Evolutionary conservation across 495 filamentous ascomycete genomes (phyloP).

Genomic region (Talaromyces nanjingensis): DNA sequence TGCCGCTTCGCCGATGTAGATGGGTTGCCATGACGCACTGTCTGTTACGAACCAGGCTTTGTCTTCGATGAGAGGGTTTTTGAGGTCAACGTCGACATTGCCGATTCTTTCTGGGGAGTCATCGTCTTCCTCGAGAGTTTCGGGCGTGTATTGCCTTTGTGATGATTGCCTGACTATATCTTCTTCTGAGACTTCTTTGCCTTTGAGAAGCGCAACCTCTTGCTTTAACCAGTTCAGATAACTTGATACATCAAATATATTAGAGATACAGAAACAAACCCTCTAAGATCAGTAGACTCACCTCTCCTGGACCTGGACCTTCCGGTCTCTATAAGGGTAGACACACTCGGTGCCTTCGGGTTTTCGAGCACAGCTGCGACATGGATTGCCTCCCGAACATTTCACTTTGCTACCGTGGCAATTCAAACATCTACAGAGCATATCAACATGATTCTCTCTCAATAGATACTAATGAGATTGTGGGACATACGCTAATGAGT

Average conservation of each 20-base stretch:
- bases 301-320: slow-evolving; percentile 28
- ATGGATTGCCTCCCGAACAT: slow-evolving; percentile 30
- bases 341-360: slow-evolving; percentile 20
- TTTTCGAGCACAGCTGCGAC: slow-evolving; percentile 21
- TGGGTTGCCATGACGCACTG: slow-evolving; percentile 21
- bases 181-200: background rate
- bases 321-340: slow-evolving; percentile 29
- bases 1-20: slow-evolving; percentile 14
- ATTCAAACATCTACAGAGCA: slow-evolving; percentile 22
- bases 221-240: slow-evolving; percentile 21
- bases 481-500: slow-evolving; percentile 1
- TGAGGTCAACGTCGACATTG: slow-evolving; percentile 14
- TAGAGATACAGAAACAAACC: background rate
- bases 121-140: slow-evolving; percentile 1
- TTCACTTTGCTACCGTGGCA: slow-evolving; percentile 33
- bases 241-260: slow-evolving; percentile 8
- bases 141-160: slow-evolving; percentile 7
- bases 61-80: slow-evolving; percentile 25
- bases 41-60: slow-evolving; percentile 29
- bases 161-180: slow-evolving; percentile 12
- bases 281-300: slow-evolving; percentile 2
- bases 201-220: slow-evolving; percentile 19
- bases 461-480: background rate
- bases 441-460: slow-evolving; percentile 12
- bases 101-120: background rate